Evolutionary conservation across 805 yeast genomes (phyloP).

Genomic region (Ogataea corticis): DNA sequence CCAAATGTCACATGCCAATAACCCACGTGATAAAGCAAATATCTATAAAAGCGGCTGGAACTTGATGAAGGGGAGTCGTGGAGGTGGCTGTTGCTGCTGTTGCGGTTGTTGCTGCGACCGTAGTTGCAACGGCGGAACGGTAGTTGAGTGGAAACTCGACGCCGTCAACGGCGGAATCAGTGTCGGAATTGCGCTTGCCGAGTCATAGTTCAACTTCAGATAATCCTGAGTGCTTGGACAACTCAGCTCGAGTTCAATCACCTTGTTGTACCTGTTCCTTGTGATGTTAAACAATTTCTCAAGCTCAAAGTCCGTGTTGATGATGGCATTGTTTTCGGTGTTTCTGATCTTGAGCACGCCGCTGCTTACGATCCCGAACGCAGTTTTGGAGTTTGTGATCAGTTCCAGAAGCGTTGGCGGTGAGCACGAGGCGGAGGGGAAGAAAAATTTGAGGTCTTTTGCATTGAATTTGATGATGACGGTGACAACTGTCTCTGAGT

Average conservation of each 20-base stretch:
- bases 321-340: slow-evolving; percentile 28
- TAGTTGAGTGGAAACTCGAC: background rate
- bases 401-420: slow-evolving; percentile 81
- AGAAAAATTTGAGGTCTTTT: slow-evolving; percentile 62
- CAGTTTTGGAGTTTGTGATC: slow-evolving; percentile 71
- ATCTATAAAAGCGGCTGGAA: slow-evolving; percentile 31
- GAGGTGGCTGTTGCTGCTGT: slow-evolving; percentile 3
- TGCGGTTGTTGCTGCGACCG: slow-evolving; percentile 1
- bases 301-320: slow-evolving; percentile 48
- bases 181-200: slow-evolving; percentile 14
- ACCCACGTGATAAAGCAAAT: too few relatives aligned
- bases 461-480: slow-evolving; percentile 53
- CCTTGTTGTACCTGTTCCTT: slow-evolving; percentile 26
- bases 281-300: slow-evolving; percentile 41
- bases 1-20: background rate
- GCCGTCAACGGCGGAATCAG: slow-evolving; percentile 8
- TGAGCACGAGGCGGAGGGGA: slow-evolving; percentile 62
- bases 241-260: slow-evolving; percentile 43
- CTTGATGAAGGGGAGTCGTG: slow-evolving; percentile 27
- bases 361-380: slow-evolving; percentile 57
- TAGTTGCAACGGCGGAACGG: slow-evolving; percentile 3
- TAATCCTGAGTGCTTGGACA: slow-evolving; percentile 30
- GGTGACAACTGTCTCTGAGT: slow-evolving; percentile 30
- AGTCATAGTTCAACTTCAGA: slow-evolving; percentile 30
- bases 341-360: slow-evolving; percentile 39